These are phyloP conservation scores for Mixia osmundae DNA, from an alignment of 1,284 basidiomycete species.

Conservation along the genomic window DNA sequence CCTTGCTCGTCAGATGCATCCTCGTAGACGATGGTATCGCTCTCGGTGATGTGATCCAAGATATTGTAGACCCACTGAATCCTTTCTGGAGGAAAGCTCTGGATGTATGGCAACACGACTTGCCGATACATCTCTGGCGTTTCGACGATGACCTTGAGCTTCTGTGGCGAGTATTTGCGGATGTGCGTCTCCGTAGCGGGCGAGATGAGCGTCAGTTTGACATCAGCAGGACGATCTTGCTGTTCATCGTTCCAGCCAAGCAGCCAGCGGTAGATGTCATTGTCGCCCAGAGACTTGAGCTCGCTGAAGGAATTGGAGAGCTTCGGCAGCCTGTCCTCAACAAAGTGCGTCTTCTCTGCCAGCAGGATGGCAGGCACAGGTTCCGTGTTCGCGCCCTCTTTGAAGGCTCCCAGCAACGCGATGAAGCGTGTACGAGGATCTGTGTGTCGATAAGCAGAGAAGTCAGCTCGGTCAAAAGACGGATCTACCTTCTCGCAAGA, in stretches of 20 bases:
- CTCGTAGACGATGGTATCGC: slow-evolving; percentile 45
- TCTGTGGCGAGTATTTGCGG: slow-evolving; percentile 52
- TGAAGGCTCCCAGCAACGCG: too few relatives aligned
- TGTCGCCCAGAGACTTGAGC: slow-evolving; percentile 10
- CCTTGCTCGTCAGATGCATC: slow-evolving; percentile 32
- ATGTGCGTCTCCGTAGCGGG: slow-evolving; percentile 44
- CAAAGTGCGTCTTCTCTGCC: slow-evolving; percentile 34
- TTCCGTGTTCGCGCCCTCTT: too few relatives aligned
- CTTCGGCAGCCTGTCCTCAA: not conserved
- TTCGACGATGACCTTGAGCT: slow-evolving; percentile 46
- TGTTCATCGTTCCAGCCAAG: slow-evolving; percentile 12
- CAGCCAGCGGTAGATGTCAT: slow-evolving; percentile 18
- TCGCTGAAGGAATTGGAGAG: not conserved
- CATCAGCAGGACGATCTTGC: slow-evolving; percentile 4
- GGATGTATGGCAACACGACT: slow-evolving; percentile 55
- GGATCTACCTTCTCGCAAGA: too few relatives aligned
- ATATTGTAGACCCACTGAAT: slow-evolving; percentile 81
- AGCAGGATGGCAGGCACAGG: slow-evolving; percentile 33
- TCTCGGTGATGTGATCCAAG: slow-evolving; percentile 52
- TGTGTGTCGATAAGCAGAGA: too few relatives aligned
- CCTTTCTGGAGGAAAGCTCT: slow-evolving; percentile 41
- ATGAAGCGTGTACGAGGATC: too few relatives aligned
- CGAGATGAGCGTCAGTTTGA: slow-evolving; percentile 46
- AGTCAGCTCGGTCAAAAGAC: too few relatives aligned
- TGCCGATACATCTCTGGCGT: slow-evolving; percentile 46